Evolutionary conservation across 257 asterid genomes (phyloP).

Genomic region (Capsicum baccatum): DNA sequence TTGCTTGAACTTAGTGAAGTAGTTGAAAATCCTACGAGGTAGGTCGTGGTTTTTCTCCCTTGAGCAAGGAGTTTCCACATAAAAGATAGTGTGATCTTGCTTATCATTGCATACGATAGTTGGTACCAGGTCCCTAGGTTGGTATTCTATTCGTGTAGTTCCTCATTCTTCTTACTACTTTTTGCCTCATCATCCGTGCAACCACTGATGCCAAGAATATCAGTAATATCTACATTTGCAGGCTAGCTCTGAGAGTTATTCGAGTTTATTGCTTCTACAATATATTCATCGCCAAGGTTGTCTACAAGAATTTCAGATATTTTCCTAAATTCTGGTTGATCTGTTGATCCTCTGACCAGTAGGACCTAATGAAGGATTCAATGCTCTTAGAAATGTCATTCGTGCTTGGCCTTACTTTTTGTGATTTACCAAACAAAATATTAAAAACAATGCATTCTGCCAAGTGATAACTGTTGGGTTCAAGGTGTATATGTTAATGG

Average conservation of each 20-base stretch:
- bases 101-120: too few species aligned
- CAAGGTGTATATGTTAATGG: too few species aligned
- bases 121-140: too few species aligned
- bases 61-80: too few species aligned
- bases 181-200: too few species aligned
- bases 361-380: slow-evolving; percentile 48
- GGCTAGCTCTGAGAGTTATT: slow-evolving; percentile 27
- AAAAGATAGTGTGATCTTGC: too few species aligned
- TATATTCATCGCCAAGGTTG: slow-evolving; percentile 32
- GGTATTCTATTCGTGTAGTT: too few species aligned
- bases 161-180: too few species aligned
- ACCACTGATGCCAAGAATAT: slow-evolving; percentile 36
- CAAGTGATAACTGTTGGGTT: neutral
- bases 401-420: slow-evolving; percentile 60
- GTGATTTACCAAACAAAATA: neutral
- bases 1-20: too few species aligned
- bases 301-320: slow-evolving; percentile 43
- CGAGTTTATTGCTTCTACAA: slow-evolving; percentile 22
- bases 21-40: too few species aligned
- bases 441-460: neutral
- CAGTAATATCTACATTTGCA: neutral
- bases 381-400: slow-evolving; percentile 54
- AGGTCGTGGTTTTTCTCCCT: too few species aligned
- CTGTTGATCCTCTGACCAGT: slow-evolving; percentile 58
- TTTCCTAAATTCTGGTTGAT: slow-evolving; percentile 62